phyloP scores from a whole-genome alignment of 2,329 filamentous ascomycete genomes.

The Daldinia sp. region DNA sequence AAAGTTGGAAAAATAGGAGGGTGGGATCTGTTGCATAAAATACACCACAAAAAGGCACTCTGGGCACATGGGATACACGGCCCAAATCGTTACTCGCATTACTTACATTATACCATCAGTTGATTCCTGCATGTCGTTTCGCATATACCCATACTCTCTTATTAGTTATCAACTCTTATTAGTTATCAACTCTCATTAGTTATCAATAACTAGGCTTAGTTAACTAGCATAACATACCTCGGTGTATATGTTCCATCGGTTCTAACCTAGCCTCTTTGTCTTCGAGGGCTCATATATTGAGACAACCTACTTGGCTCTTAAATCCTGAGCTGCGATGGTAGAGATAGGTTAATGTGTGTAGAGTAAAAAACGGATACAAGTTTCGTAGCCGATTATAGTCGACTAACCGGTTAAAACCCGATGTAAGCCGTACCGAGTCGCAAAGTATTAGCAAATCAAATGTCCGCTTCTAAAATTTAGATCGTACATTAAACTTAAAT shows the following conservation, averaged over 20 bases:
- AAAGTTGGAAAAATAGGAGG: not conserved
- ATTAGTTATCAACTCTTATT: conserved; percentile 14
- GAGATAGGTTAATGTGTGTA: no score
- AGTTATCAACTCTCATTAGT: conserved; percentile 1
- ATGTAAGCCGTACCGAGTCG: not conserved
- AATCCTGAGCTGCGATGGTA: no score
- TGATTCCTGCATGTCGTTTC: conserved; percentile 12
- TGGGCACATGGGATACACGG: conserved; percentile 2
- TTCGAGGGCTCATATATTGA: no score
- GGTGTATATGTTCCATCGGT: not conserved
- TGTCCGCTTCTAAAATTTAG: not conserved
- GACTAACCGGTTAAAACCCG: no score
- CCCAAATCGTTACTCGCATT: not conserved
- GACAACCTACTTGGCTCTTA: no score
- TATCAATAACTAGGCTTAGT: conserved; percentile 15
- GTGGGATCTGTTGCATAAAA: conserved; percentile 1
- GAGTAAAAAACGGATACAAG: no score
- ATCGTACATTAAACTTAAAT: not conserved
- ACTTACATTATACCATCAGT: conserved; percentile 16
- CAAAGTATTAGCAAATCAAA: not conserved
- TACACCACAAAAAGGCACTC: not conserved
- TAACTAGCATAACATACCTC: not conserved
- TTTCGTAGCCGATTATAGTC: no score
- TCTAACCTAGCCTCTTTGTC: not conserved
- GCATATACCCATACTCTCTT: conserved; percentile 26